Base-by-base conservation (phyloP, 176 grass and related monocot species). In the Cocos nucifera region DNA sequence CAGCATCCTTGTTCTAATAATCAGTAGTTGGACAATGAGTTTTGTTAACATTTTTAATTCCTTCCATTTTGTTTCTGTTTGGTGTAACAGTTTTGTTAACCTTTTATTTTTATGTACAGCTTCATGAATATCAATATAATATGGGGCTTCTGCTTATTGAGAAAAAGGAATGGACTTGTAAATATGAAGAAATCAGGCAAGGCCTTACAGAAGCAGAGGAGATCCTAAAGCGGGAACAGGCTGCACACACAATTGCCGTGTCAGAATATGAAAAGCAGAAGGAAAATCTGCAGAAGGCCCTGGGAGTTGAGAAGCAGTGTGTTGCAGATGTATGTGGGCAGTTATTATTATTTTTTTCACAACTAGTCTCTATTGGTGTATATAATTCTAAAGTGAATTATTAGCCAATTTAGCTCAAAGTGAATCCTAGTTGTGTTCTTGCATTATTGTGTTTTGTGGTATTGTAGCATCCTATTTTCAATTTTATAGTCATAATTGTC, bases 101-200 rank as follows among this genome's bases (percentile, higher is more conserved):
- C 20, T 4, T 69, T 44, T 54, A 54, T 54, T 10, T 35, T 6
- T 74, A 50, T 63, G 15, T 80, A 67, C 73, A 92, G 87, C 72
- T 98, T 62, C 87, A 88, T 59, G 87, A 85, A 65, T 98, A 98
- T 39, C 87, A 92, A 60, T 88, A 98, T 63, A 98, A 85, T 54
- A 88, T 98, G 93, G 93, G 93, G 3, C 70, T 98, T 21, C 70
- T 98, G 30, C 77, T 98, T 53, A 91, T 98, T 61, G 93, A 98
- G 69, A 98, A 98, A 68, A 98, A 98, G 65, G 87, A 91, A 19
- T 92, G 84, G 81, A 23, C 64, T 59, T 50, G 69, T 67, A 98
- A 88, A 64, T 25, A 80, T 15, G 84, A 85, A 49, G 93, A 92
- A 73, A 18, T 92, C 35, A 85, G 63, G 49, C 63, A 88, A 69